Conservation (phyloP, 257 asterid genomes). For the Przewalskia tangutica region DNA sequence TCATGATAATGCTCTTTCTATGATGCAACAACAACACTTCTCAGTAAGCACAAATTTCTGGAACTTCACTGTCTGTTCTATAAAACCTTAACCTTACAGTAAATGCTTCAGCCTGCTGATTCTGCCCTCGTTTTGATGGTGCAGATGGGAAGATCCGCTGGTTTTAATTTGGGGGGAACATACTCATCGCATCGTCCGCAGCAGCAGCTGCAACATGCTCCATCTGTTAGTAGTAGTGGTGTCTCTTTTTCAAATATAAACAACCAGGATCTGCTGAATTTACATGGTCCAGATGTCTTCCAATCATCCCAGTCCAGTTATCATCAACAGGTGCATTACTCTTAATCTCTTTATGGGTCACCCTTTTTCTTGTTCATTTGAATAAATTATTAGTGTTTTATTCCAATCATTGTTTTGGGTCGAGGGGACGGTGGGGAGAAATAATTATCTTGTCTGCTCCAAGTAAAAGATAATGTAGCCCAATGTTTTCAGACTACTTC, state of each 20-base stretch:
- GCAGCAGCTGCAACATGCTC: conserved; percentile 60
- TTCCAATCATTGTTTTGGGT: neutral
- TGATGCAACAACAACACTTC: conserved; percentile 53
- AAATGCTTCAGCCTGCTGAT: neutral
- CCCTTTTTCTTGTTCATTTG: neutral
- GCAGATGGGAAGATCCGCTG: conserved; percentile 81
- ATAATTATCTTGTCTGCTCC: no score
- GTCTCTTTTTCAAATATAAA: conserved; percentile 50
- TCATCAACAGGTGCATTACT: conserved; percentile 1
- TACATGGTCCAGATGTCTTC: conserved; percentile 57
- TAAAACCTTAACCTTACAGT: neutral
- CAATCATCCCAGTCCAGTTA: neutral
- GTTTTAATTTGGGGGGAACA: conserved; percentile 58
- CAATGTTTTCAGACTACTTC: neutral
- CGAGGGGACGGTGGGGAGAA: no score
- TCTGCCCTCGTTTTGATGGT: conserved; percentile 10
- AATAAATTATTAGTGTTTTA: neutral
- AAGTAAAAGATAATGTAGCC: no score
- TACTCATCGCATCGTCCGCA: conserved; percentile 77
- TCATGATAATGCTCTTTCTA: conserved; percentile 54
- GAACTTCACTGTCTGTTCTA: neutral
- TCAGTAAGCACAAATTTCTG: conserved; percentile 39
- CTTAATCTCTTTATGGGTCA: neutral
- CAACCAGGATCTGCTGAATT: conserved; percentile 59
- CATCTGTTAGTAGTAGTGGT: conserved; percentile 56